Base-by-base conservation (phyloP, 768 basidiomycete species). In the Boletus rubropictus region DNA sequence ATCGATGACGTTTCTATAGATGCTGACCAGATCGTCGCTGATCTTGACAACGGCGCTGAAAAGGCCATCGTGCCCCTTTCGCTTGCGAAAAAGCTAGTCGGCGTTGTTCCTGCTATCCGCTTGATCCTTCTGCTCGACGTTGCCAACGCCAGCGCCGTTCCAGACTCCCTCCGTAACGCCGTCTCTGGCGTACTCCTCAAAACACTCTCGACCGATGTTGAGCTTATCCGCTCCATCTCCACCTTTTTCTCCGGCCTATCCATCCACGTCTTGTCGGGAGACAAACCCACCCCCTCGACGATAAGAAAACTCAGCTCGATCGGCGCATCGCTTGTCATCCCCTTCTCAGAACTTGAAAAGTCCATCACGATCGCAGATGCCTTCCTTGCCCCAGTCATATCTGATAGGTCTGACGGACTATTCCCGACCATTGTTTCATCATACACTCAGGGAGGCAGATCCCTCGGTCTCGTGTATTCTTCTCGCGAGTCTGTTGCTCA, bases 391-490 rank as follows among this genome's bases (percentile, higher is more conserved):
- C 78, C 84, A 4, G 66, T 96, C 40, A 67, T 75, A 18, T 90
- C 92, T 1, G 95, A 99, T 66, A 82, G 96, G 40, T 74, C 82
- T 0, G 96, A 98, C 64, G 91, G 89, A 28, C 79, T 99, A 33
- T 93, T 90, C 69, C 89, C 94, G 0, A 99, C 96, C 8, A 75
- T 98, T 42, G 86, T 98, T 27, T 84, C 90, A 11, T 84, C 87
- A 1, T 65, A 70, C 41, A 57, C 67, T 1, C 77, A 87, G 52
- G 80, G 80, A 18, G 85, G 86, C 21, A 81, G 82, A 54, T 75
- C 84, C 5, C 80, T 98, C 14, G 96, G 96, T 15, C 79, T 99
- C 46, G 96, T 97, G 29, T 99, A 99, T 71, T 98, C 96, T 10
- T 98, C 95, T 18, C 58, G 66, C 42, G 83, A 86, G 56, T 95